Conservation (phyloP, 768 basidiomycete genomes). For the Agaricus bisporus region DNA sequence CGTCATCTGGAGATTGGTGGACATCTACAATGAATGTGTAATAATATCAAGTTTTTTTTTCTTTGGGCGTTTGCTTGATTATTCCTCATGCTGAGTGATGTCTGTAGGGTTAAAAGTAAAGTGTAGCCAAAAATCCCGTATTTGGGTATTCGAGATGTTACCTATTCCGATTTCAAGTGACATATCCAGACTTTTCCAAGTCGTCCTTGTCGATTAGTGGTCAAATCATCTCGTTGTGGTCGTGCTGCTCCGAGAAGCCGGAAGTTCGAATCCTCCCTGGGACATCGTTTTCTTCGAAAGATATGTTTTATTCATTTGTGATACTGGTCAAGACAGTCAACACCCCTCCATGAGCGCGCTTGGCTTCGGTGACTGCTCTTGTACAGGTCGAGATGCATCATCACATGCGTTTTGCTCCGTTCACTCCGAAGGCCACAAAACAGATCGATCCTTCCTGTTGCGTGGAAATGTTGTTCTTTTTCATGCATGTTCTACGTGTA, state of each 20-base stretch:
- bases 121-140: not conserved
- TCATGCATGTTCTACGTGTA: constrained; percentile 44
- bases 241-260: constrained; percentile 14
- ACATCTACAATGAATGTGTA: not conserved
- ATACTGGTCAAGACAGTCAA: too few relatives aligned
- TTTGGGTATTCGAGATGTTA: not conserved
- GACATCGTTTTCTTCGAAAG: not conserved
- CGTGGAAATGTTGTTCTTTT: constrained; percentile 13
- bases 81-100: not conserved
- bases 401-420: too few relatives aligned
- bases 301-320: too few relatives aligned
- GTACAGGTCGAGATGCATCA: too few relatives aligned
- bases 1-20: not conserved
- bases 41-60: not conserved
- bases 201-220: constrained; percentile 17
- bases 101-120: not conserved
- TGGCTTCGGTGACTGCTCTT: too few relatives aligned
- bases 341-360: too few relatives aligned
- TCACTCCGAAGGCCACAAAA: too few relatives aligned
- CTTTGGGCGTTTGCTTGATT: not conserved
- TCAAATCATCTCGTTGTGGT: constrained; percentile 17
- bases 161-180: not conserved
- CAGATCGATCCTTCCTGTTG: too few relatives aligned
- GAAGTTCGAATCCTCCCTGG: constrained; percentile 12
- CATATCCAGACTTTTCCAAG: too few relatives aligned